phyloP scores from a whole-genome alignment of 345 rosid species.

The Eucalyptus curtisii region DNA sequence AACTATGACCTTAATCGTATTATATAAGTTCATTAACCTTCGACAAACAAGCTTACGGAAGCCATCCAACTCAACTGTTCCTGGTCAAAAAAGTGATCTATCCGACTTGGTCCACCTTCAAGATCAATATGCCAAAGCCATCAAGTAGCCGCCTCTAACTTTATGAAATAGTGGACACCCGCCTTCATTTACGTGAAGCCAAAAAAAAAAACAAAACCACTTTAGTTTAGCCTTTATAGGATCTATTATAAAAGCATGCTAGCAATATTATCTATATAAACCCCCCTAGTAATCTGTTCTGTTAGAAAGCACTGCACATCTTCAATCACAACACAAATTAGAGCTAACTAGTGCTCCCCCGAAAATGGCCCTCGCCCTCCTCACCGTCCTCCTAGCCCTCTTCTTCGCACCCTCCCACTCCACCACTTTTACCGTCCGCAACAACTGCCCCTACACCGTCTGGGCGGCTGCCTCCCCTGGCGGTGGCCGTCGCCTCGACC shows the following conservation, averaged over 20 bases:
- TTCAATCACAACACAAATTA: neutral
- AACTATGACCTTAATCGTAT: neutral
- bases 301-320: neutral
- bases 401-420: neutral
- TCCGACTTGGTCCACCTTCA: neutral
- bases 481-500: conserved; percentile 11
- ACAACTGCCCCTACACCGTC: conserved; percentile 16
- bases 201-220: neutral
- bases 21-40: neutral
- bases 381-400: neutral
- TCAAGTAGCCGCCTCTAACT: neutral
- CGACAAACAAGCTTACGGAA: neutral
- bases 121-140: neutral
- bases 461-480: conserved; percentile 18
- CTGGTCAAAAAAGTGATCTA: neutral
- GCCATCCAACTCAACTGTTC: neutral
- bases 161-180: neutral
- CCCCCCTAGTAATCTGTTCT: neutral
- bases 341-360: fast-evolving
- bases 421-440: neutral
- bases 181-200: neutral
- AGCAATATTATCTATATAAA: neutral
- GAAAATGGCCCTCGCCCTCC: neutral
- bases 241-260: neutral
- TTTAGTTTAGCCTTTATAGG: neutral